Evolutionary conservation across 768 basidiomycete species (phyloP), one percentile per base, ranked within the genome.

Genomic region (Chalciporus chontae): DNA sequence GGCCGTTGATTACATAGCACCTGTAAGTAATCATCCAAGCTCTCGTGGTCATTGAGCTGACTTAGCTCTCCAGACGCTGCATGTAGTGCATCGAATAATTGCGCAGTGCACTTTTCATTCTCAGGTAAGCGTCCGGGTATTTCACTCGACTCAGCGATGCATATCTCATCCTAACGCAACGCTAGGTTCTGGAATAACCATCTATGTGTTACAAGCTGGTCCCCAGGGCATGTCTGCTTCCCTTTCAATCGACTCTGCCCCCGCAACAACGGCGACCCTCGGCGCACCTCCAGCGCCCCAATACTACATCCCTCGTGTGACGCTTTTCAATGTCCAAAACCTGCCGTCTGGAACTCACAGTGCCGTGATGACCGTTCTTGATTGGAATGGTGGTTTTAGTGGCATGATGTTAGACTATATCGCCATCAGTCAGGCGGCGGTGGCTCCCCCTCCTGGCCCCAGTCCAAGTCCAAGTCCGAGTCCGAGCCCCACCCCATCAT

Each of bases 381-480:
- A 61, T 42, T 66, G 64, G 64, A 47, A 57, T 24, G 61, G 61
- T 8, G 38, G 49, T 15, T 53, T 53, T 39, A 66, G 64, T 29
- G 64, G 57, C 4, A 65, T 64, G 61, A 66, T 64, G 62, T 29
- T 66, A 36, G 64, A 64, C 40, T 66, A 66, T 45, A 52, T 63
- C 26, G 10, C 58, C 24, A 47, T 65, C 8, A 66, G 59, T 46
- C 57, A 66, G n/a, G 55, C 56, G 6, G 14, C 11, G 23, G 61
- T 65, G 29, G 40, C 11, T 34, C 18, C 44, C 18, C 43, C 14
- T 45, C 26, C 32, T 5, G 41, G 37, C 8, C 10, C 50, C 0
- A 44, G 18, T 14, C 14, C 52, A 3, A 48, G n/a, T 19, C 29
- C 54, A 5, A 44, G 18, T 11, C 14, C 52, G 3, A 48, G 19